Evolutionary conservation across 352 stramenopile species (phyloP).

Genomic region (Pythium aphanidermatum): DNA sequence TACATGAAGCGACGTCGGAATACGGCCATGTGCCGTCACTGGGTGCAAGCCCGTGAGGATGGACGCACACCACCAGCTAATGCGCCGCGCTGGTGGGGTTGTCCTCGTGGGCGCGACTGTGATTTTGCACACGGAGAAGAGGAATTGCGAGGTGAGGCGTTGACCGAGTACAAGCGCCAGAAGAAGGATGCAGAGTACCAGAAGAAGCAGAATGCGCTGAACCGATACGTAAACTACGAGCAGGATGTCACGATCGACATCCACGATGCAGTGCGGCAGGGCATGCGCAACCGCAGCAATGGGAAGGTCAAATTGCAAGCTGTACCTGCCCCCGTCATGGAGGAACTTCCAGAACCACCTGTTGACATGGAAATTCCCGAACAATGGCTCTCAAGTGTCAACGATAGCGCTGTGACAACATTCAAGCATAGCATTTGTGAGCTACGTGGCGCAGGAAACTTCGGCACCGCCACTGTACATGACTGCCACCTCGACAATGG

Average conservation of each 20-base stretch:
- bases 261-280: constrained; percentile 58
- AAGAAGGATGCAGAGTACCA: constrained; percentile 53
- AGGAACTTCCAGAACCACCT: neutral
- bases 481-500: constrained; percentile 39
- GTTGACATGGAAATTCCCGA: constrained; percentile 15
- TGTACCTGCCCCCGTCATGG: too few species aligned
- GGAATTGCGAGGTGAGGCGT: constrained; percentile 51
- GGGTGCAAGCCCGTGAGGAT: constrained; percentile 52
- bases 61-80: constrained; percentile 29
- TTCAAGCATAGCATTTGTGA: constrained; percentile 73
- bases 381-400: constrained; percentile 40
- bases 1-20: constrained; percentile 84
- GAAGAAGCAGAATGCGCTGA: constrained; percentile 56
- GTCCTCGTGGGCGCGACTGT: constrained; percentile 69
- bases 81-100: constrained; percentile 76
- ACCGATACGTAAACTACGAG: constrained; percentile 75
- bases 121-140: constrained; percentile 82
- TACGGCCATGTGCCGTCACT: constrained; percentile 68
- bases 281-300: constrained; percentile 42
- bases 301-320: constrained; percentile 19
- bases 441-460: constrained; percentile 65
- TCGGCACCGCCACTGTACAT: constrained; percentile 60
- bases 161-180: constrained; percentile 65
- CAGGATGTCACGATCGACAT: constrained; percentile 56
- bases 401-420: constrained; percentile 32